Base-by-base conservation (phyloP, 1,284 basidiomycete genomes). In the Trametes polyzona region DNA sequence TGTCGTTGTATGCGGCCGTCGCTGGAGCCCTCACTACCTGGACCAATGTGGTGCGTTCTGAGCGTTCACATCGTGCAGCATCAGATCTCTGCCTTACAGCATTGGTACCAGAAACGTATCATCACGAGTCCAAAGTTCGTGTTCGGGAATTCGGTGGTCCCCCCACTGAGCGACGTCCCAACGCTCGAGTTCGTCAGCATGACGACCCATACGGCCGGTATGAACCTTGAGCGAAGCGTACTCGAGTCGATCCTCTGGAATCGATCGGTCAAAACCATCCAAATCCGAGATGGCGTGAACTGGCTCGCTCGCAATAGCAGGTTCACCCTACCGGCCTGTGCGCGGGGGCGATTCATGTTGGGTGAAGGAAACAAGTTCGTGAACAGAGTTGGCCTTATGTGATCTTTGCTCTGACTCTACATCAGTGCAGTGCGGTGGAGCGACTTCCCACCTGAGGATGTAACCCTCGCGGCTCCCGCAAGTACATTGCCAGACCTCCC, bases 201-300 rank as follows among this genome's bases (percentile, higher is more conserved):
- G 41, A 32, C 33, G 4, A 29, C 24, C 10, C 7, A 24, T 12
- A 44, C 42, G 35, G 42, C 42, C 9, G 23, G 26, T 2, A 33
- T n/a, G 17, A 32, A 27, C 27, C 21, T 32, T 14, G 24, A 36
- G 2, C n/a, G 21, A 5, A 36, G 16, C 9, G 14, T 14, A 2
- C 35, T 51, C 23, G 29, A 46, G 1, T 14, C 19, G n/a, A 10
- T 52, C 1, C 7, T 37, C 4, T 9, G 17, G 1, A 47, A 36
- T 21, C 40, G 46, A 9, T 33, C 44, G 1, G 30, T 52, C 23
- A 39, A 36, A 7, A 10, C 36, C 10, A 27, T 52, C 4, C 55
- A 57, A 11, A 43, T 57, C 17, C 50, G 55, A 7, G 50, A 57
- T 19, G 55, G 55, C 8, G 12, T 12, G 10, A 35, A 29, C 2